Percentiles rank a stretch among this genome's conserved stretches.
These are phyloP conservation scores for Polyrhizophydium stewartii DNA, from an alignment of 371 early-diverging fungal species.

Conservation along the genomic window DNA sequence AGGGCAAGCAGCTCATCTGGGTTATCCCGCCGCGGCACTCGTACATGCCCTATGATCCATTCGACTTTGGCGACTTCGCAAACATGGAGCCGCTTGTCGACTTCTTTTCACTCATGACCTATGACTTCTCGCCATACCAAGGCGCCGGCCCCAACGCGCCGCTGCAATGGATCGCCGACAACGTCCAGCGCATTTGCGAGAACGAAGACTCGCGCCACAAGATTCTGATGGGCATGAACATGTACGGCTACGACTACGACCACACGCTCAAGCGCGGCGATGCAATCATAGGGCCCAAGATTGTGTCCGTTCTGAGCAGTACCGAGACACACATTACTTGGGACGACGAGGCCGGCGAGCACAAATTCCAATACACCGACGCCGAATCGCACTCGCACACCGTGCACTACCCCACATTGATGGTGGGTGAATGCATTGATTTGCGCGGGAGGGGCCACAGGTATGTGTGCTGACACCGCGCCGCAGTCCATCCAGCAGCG, in stretches of 20 bases:
- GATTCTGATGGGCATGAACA: conserved; percentile 49
- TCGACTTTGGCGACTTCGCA: conserved; percentile 30
- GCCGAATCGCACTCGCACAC: conserved; percentile 29
- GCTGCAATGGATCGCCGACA: conserved; percentile 53
- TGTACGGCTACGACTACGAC: conserved; percentile 52
- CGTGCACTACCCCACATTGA: conserved; percentile 52
- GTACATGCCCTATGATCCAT: conserved; percentile 22
- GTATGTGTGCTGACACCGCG: no score
- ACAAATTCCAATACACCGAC: conserved; percentile 32
- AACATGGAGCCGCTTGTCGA: conserved; percentile 40
- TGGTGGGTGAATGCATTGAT: conserved; percentile 18
- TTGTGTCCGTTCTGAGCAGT: conserved; percentile 30
- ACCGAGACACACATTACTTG: conserved; percentile 30
- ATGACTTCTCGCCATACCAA: conserved; percentile 50
- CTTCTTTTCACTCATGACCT: conserved; percentile 59
- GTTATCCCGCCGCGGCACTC: conserved; percentile 47
- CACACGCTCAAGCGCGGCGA: conserved; percentile 18
- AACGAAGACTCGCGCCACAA: conserved; percentile 32
- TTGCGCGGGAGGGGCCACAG: no score
- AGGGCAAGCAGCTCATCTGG: conserved; percentile 32
- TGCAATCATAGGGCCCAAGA: conserved; percentile 28
- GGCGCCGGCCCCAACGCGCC: conserved; percentile 54
- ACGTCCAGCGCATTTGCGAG: conserved; percentile 37
- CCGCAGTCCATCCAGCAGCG: conserved; percentile 48
- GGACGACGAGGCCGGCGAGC: conserved; percentile 46